Percentiles rank a stretch among this genome's conserved stretches.
phyloP scores from a whole-genome alignment of 2,329 filamentous ascomycete species.

The Paraphoma sp. region DNA sequence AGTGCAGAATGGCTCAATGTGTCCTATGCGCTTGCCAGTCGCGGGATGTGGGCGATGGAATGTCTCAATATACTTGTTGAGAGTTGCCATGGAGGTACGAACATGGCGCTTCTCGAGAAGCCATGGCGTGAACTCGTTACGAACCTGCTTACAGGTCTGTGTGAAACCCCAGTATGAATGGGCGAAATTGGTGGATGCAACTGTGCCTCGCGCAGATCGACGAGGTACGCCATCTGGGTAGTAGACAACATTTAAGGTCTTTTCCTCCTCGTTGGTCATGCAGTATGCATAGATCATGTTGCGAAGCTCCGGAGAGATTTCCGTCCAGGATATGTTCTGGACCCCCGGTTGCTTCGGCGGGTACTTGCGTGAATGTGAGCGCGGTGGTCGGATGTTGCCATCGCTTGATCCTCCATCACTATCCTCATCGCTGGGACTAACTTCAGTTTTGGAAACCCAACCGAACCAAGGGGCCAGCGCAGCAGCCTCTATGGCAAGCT shows the following conservation, averaged over 20 bases:
- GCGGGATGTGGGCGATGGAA: conserved; percentile 5
- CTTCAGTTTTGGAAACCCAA: neutral
- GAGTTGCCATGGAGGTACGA: conserved; percentile 6
- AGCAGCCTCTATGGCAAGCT: neutral
- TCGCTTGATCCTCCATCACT: neutral
- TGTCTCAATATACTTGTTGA: conserved; percentile 9
- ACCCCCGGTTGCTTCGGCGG: conserved; percentile 1
- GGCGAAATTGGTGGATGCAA: conserved; percentile 5
- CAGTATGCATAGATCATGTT: conserved; percentile 10
- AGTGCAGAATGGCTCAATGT: conserved; percentile 7
- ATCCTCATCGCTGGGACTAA: neutral
- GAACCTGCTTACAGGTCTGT: conserved; percentile 3
- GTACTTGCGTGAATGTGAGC: conserved; percentile 1
- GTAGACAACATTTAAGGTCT: conserved; percentile 3
- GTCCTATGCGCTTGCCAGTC: neutral
- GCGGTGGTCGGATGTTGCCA: neutral
- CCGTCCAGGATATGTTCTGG: conserved; percentile 6
- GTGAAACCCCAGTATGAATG: conserved; percentile 13
- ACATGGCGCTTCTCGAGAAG: conserved; percentile 6
- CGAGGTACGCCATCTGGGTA: conserved; percentile 12
- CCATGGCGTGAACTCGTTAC: conserved; percentile 8
- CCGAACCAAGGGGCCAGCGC: neutral
- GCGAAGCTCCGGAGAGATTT: conserved; percentile 7
- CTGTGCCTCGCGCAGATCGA: conserved; percentile 4
- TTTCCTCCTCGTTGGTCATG: conserved; percentile 8